Base-by-base conservation (phyloP, 1,139 yeast genomes). In the Yamadazyma membranifaciens region DNA sequence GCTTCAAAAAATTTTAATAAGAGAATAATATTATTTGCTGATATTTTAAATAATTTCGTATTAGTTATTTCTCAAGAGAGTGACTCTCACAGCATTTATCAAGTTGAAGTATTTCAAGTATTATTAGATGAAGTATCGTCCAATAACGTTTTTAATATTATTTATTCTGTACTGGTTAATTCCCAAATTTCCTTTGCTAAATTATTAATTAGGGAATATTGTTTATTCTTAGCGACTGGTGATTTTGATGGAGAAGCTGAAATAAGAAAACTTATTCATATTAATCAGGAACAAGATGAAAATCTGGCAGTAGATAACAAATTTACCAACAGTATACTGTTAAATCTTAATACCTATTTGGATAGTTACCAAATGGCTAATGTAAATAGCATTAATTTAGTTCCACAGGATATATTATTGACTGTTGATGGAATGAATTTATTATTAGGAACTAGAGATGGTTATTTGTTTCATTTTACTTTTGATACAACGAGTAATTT, bases 401-500 rank as follows among this genome's bases (percentile, higher is more conserved):
- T 60, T 5, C 63, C 66, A 4, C 43, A 55, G 42, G 60, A 57
- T 38, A 44, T 55, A 10, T 10, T 46, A 2, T 15, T 40, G 3
- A n/a, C 34, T 4, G 31, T 36, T 4, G 34, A 37, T 5, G 29
- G 29, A 3, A 27, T 34, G 7, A 37, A 35, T 7, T 46, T 62
- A 1, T 44, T 54, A 4, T 36, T 73, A 7, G 71, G 73, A 0
- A 53, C 72, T 1, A 59, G 55, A 40, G 60, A 59, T 26, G 73
- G 74, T 1, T 52, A 45, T 27, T 51, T 51, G 14, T 42, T 61
- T 3, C 48, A 45, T 7, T 54, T 56, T 5, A 46, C 47, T 1
- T 35, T 58, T 12, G 41, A 45, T 1, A 45, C 43, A 12, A 42
- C 42, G 10, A 14, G 14, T 6, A 28, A 46, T 2, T 10, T 56